Evolutionary conservation across 129 eudicot species (phyloP).

Genomic region (Helianthus tuberosus): DNA sequence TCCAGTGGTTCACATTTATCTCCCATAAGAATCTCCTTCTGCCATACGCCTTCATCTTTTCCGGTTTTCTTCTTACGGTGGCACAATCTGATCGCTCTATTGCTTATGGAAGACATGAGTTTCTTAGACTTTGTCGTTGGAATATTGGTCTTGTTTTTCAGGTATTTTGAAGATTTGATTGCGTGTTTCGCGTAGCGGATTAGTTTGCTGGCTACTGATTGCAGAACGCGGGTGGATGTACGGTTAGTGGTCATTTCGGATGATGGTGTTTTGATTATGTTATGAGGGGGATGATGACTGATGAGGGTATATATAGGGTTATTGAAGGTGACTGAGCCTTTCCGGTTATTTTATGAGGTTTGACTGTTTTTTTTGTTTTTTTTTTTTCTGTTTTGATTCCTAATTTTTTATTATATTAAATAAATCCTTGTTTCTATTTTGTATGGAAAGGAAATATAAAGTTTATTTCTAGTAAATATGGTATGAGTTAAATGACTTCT

Average conservation of each 20-base stretch:
- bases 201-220: slow-evolving; percentile 31
- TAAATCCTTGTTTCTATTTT: no score
- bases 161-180: slow-evolving; percentile 21
- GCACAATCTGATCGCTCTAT: no score
- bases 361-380: not conserved
- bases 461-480: no score
- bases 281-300: not conserved
- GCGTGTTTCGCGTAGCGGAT: slow-evolving; percentile 28
- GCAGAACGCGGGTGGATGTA: slow-evolving; percentile 15
- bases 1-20: no score
- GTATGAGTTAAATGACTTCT: no score
- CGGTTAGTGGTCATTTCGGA: slow-evolving; percentile 21
- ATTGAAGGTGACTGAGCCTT: slow-evolving; percentile 26
- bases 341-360: slow-evolving; percentile 17
- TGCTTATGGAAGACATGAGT: slow-evolving; percentile 22
- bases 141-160: slow-evolving; percentile 12
- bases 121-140: slow-evolving; percentile 28
- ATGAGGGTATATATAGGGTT: slow-evolving; percentile 14
- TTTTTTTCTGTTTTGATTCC: not conserved
- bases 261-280: not conserved
- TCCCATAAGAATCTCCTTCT: no score
- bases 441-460: no score
- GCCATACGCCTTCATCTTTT: no score
- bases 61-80: no score
- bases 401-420: no score